phyloP scores from a whole-genome alignment of 495 filamentous ascomycete species.

The Xylaria castorea region DNA sequence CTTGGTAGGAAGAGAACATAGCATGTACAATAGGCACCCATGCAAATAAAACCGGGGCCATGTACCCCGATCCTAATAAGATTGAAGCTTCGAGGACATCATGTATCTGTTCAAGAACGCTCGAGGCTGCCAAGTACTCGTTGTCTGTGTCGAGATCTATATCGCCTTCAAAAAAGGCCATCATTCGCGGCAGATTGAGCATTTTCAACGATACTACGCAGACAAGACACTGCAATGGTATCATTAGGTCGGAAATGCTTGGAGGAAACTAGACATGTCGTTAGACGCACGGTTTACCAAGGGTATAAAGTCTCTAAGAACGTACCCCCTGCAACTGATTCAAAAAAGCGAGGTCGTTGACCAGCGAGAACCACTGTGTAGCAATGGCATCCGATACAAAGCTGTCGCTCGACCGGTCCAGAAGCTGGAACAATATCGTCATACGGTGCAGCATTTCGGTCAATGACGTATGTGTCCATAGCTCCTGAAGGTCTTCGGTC shows the following conservation, averaged over 20 bases:
- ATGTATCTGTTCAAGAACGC: slow-evolving; percentile 69
- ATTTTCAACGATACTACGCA: slow-evolving; percentile 77
- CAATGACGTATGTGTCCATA: slow-evolving; percentile 68
- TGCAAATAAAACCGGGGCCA: slow-evolving; percentile 72
- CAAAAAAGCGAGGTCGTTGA: slow-evolving; percentile 69
- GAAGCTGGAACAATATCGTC: slow-evolving; percentile 72
- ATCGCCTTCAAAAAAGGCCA: slow-evolving; percentile 50
- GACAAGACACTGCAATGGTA: slow-evolving; percentile 69
- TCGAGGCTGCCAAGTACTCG: slow-evolving; percentile 67
- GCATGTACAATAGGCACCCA: slow-evolving; percentile 79
- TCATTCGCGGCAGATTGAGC: slow-evolving; percentile 66
- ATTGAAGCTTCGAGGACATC: slow-evolving; percentile 62
- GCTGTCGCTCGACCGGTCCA: slow-evolving; percentile 62
- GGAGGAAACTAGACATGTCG: slow-evolving; percentile 30
- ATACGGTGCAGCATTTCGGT: slow-evolving; percentile 75
- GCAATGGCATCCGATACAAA: slow-evolving; percentile 66
- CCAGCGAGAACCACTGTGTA: slow-evolving; percentile 73
- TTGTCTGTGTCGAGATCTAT: slow-evolving; percentile 49
- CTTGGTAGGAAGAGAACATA: slow-evolving; percentile 65
- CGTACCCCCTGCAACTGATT: slow-evolving; percentile 64
- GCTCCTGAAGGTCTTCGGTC: slow-evolving; percentile 60
- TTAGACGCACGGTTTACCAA: slow-evolving; percentile 2
- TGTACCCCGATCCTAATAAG: slow-evolving; percentile 51
- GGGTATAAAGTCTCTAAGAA: slow-evolving; percentile 24
- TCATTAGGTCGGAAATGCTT: slow-evolving; percentile 59